phyloP scores from a whole-genome alignment of 2,329 filamentous ascomycete genomes.

The Penicillium occitanis region DNA sequence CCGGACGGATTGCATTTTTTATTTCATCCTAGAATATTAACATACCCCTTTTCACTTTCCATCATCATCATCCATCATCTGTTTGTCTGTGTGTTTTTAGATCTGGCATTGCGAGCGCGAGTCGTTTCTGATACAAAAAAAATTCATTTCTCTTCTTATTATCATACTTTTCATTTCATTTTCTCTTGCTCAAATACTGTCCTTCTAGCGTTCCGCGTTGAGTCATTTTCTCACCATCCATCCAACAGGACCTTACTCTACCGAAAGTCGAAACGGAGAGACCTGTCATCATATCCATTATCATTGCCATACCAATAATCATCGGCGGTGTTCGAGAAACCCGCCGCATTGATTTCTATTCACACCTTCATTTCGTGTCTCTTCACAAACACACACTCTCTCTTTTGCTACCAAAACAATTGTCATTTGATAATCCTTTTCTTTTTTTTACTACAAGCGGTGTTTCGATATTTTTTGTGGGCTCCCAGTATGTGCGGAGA shows the following conservation, averaged over 20 bases:
- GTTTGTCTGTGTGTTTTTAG: conserved; percentile 32
- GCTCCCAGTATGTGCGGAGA: not conserved
- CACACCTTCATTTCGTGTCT: not conserved
- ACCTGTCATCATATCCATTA: not conserved
- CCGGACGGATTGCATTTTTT: conserved; percentile 25
- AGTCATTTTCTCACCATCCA: conserved; percentile 5
- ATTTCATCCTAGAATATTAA: conserved; percentile 31
- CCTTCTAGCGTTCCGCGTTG: conserved; percentile 20
- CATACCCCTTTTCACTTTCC: conserved; percentile 9
- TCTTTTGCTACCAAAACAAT: conserved; percentile 2
- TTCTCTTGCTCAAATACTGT: not conserved
- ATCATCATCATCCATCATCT: conserved; percentile 22
- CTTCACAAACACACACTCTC: not conserved
- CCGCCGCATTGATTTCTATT: not conserved
- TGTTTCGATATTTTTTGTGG: not conserved
- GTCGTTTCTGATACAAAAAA: conserved; percentile 25
- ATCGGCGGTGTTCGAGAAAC: not conserved
- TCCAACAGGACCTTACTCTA: not conserved
- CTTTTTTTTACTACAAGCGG: not conserved
- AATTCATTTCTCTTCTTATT: conserved; percentile 20
- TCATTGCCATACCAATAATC: not conserved
- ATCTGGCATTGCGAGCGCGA: conserved; percentile 51
- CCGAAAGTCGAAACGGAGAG: not conserved
- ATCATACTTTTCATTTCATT: conserved; percentile 16
- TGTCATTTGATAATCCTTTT: conserved; percentile 4